A percentile compares a stretch with the other conserved stretches of the same genome.
These are phyloP conservation scores for Agaricus blazei DNA, from an alignment of 768 basidiomycete genomes.

Conservation along the genomic window DNA sequence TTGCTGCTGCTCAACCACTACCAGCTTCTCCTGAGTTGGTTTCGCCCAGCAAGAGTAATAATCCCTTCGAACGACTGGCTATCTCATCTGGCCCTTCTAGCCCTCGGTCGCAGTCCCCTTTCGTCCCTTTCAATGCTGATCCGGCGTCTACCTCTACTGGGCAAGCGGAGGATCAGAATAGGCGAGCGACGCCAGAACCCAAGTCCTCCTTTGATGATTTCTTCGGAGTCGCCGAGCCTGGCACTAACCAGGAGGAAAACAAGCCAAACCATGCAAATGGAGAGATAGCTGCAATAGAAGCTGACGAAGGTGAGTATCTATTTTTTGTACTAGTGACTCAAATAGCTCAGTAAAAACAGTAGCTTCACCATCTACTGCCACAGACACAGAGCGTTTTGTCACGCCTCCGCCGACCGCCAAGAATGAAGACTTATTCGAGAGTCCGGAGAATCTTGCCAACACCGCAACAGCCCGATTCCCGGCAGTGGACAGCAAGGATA, in stretches of 20 bases:
- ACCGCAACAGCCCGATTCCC: constrained; percentile 18
- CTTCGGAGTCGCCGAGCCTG: constrained; percentile 8
- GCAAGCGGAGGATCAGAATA: constrained; percentile 4
- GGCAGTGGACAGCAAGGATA: constrained; percentile 25
- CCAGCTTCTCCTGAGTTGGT: constrained; percentile 64
- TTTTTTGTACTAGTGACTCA: background rate
- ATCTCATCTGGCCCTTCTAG: constrained; percentile 37
- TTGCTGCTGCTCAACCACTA: constrained; percentile 69
- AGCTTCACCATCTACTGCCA: constrained; percentile 24
- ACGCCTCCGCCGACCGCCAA: constrained; percentile 50
- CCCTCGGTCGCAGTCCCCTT: constrained; percentile 56
- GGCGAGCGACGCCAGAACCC: constrained; percentile 1
- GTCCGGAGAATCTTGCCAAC: constrained; percentile 10
- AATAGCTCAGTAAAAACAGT: background rate
- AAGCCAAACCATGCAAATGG: constrained; percentile 3
- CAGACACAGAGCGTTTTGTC: constrained; percentile 50
- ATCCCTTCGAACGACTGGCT: constrained; percentile 80
- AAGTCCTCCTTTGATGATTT: constrained; percentile 7
- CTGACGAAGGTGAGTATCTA: background rate
- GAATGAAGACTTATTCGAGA: constrained; percentile 13
- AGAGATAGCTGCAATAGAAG: background rate
- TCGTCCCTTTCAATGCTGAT: constrained; percentile 40
- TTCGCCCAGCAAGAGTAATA: constrained; percentile 73
- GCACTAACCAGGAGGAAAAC: background rate
- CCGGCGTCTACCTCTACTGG: constrained; percentile 15